Evolutionary conservation across 169 alveolate species (phyloP).

Genomic region (Cryptosporidium ryanae): DNA sequence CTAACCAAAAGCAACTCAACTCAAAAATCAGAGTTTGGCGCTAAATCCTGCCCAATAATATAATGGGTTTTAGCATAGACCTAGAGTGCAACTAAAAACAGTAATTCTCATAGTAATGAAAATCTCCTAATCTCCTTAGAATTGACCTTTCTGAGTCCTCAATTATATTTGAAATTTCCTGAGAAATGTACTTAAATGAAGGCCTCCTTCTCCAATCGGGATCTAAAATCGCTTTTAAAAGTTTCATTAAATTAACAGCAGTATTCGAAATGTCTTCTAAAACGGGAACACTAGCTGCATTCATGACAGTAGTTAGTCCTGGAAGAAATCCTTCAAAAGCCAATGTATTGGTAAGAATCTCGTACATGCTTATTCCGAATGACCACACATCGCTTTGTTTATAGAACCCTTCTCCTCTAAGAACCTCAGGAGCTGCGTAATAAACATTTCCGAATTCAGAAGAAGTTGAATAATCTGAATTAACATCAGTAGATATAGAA

Average conservation of each 20-base stretch:
- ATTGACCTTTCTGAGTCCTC: conserved; percentile 8
- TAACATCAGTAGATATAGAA: conserved; percentile 73
- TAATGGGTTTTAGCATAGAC: background rate
- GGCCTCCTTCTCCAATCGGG: conserved; percentile 64
- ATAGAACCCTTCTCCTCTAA: conserved; percentile 81
- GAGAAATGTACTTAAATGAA: conserved; percentile 30
- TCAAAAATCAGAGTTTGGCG: no score
- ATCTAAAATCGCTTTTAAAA: conserved; percentile 15
- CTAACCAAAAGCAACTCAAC: no score
- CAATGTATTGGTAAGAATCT: conserved; percentile 75
- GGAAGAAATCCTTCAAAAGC: conserved; percentile 80
- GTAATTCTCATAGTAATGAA: conserved; percentile 3
- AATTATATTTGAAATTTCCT: conserved; percentile 33
- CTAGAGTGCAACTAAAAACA: no score
- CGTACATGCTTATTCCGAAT: conserved; percentile 78
- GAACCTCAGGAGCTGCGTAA: conserved; percentile 82
- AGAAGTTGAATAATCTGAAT: conserved; percentile 78
- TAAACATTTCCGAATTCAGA: conserved; percentile 80
- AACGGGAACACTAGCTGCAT: conserved; percentile 65
- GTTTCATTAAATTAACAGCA: conserved; percentile 1
- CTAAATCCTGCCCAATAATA: no score
- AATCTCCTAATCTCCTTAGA: background rate
- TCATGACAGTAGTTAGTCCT: conserved; percentile 52
- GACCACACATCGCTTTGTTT: conserved; percentile 83
- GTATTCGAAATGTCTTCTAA: conserved; percentile 73